Conservation (phyloP, 345 rosid genomes). For the Dimocarpus longan region DNA sequence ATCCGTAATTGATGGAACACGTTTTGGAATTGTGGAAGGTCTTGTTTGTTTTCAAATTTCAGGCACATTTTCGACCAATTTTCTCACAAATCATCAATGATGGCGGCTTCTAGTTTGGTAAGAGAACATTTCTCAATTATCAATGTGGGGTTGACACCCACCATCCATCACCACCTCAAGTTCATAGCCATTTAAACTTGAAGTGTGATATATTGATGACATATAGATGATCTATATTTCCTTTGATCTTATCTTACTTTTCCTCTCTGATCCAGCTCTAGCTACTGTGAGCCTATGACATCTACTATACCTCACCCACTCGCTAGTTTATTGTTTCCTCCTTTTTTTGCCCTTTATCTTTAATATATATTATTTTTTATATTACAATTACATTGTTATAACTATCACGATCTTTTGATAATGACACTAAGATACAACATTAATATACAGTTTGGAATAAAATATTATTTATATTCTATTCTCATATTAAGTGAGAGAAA, state of each 20-base stretch:
- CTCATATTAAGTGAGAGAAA: too few relatives aligned
- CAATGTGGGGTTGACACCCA: neutral
- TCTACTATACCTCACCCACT: neutral
- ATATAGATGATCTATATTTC: neutral
- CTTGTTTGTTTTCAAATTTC: neutral
- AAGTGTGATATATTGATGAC: neutral
- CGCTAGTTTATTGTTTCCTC: too few relatives aligned
- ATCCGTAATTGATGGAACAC: too few relatives aligned
- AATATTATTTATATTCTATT: too few relatives aligned
- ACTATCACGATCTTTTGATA: too few relatives aligned
- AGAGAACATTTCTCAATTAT: neutral
- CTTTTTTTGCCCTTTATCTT: neutral
- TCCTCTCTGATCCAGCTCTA: neutral
- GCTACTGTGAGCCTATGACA: neutral
- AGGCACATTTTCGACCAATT: neutral
- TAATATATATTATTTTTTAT: neutral
- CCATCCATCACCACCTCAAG: neutral
- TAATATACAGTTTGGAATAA: too few relatives aligned
- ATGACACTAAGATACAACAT: too few relatives aligned
- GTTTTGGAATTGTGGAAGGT: neutral
- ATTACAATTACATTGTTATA: too few relatives aligned
- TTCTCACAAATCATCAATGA: neutral
- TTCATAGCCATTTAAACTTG: neutral
- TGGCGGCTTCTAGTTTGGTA: neutral
- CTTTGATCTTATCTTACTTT: neutral